Evolutionary conservation across 2,329 filamentous ascomycete genomes (phyloP), one percentile per base, ranked within the genome.

Genomic region (Colletotrichum viniferum): DNA sequence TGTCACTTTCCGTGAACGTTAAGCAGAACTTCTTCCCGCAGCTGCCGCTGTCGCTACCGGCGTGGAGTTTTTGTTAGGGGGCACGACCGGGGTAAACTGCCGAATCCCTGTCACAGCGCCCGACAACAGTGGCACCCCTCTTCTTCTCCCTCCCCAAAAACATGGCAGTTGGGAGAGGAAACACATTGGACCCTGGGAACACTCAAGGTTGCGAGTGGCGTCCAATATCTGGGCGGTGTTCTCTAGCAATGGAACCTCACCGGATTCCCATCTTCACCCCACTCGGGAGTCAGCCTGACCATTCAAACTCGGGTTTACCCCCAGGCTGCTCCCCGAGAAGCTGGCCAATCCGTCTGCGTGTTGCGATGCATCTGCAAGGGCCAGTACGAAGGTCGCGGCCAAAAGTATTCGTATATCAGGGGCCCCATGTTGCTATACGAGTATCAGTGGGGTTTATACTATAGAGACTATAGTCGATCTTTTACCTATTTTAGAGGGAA

Each of bases 41-140:
- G 70, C 56, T 68, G 63, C 63, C 63, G 63, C 38, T 52, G 52
- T 72, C 70, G 55, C 55, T 72, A 10, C 56, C 55, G 28, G 16
- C 28, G 64, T 73, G 70, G 63, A 73, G 56, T 36, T 24, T n/a
- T 21, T 56, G 30, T 67, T 38, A 8, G 55, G 48, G 70, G 64
- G 56, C 70, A 73, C 70, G 70, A 63, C 70, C 56, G 64, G 70
- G 70, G 70, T 62, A 61, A 56, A 72, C 28, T 68, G 38, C 64
- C 55, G 63, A n/a, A 62, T 63, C 56, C 70, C 36, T 63, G 70
- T n/a, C 13, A 5, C 70, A 28, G 69, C 56, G 64, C 28, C 64
- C 70, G 56, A 34, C 30, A 24, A n/a, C 32, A 32, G 28, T 30
- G 55, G 13, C 62, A 26, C 58, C 30, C 58, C 28, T 61, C 28